Evolutionary conservation across 2,329 filamentous ascomycete genomes (phyloP), one percentile per base, ranked within the genome.

Genomic region (Sporothrix pallida): DNA sequence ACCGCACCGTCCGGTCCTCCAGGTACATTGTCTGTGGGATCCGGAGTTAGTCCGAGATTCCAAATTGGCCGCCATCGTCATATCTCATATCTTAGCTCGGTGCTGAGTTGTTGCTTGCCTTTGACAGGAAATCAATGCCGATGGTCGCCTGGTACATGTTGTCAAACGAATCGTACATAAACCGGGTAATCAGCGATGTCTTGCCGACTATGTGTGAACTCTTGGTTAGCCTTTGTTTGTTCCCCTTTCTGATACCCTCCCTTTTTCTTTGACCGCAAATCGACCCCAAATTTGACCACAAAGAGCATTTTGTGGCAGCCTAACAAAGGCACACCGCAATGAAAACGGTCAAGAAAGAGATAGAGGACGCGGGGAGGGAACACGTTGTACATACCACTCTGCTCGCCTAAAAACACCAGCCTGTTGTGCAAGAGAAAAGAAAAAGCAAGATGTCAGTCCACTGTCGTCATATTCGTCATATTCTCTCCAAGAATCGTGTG

Each of bases 111-210:
- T 10, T 6, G 70, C 78, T 82, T 87, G 93, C 94, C 92, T 99
- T 99, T 80, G 95, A 98, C 78, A 99, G 90, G 82, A 99, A 99
- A 85, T 99, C 96, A 86, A 99, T 99, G 81, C 96, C 96, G 81
- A 99, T 98, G 54, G 96, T 99, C 74, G 96, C 96, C 85, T 99
- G 96, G 86, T 99, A 99, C 88, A 95, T 98, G 85, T 97, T 98
- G 87, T 99, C 96, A 87, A 99, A 99, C 67, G 96, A 98, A 84
- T 99, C 96, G 88, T 99, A 99, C 96, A 99, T 99, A 87, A 99
- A 99, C 77, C 96, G 92, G 78, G 96, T 99, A 83, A 99, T 99
- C 79, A 99, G 86, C 76, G 96, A 99, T 46, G 96, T 99, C 87
- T 99, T 99, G 82, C 96, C 96, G 79, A 99, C 96, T 98, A 72